A percentile compares a stretch with the other conserved stretches of the same genome.
phyloP scores from a whole-genome alignment of 2,329 filamentous ascomycete species.

The Grosmannia penicillata region DNA sequence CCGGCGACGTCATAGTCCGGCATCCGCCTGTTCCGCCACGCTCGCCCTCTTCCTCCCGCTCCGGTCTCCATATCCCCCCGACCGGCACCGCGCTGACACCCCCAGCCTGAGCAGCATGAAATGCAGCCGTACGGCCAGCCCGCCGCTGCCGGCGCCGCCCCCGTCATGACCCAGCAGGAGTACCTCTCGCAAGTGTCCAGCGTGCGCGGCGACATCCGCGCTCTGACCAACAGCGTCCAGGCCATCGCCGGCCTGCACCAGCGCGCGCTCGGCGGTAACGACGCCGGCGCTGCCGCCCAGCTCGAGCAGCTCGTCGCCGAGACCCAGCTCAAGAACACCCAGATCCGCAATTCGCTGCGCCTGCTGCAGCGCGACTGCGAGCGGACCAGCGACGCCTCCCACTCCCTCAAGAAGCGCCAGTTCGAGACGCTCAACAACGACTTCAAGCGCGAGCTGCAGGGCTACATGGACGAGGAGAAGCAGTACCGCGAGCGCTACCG shows the following conservation, averaged over 20 bases:
- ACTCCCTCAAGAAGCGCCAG: conserved; percentile 54
- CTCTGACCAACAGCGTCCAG: conserved; percentile 50
- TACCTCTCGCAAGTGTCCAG: conserved; percentile 54
- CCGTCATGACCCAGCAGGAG: conserved; percentile 44
- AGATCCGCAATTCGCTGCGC: conserved; percentile 68
- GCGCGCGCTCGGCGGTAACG: conserved; percentile 52
- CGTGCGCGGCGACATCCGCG: conserved; percentile 52
- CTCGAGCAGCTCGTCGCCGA: conserved; percentile 54
- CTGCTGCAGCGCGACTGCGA: conserved; percentile 55
- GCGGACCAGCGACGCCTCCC: conserved; percentile 44
- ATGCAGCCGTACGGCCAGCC: conserved; percentile 25
- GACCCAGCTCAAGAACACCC: conserved; percentile 58
- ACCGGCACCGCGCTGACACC: too few relatives aligned
- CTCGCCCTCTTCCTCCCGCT: conserved; percentile 2
- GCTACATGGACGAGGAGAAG: conserved; percentile 57
- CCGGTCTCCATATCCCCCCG: too few relatives aligned
- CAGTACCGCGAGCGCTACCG: conserved; percentile 57
- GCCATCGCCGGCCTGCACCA: conserved; percentile 57
- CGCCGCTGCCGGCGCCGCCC: conserved; percentile 11
- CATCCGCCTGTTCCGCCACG: background rate
- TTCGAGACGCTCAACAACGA: conserved; percentile 54
- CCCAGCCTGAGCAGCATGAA: conserved; percentile 31
- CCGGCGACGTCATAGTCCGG: background rate
- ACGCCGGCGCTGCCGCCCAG: conserved; percentile 37
- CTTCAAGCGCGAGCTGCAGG: conserved; percentile 57